Evolutionary conservation across 2,329 filamentous ascomycete species (phyloP).

Genomic region (Cladosporium sp.): DNA sequence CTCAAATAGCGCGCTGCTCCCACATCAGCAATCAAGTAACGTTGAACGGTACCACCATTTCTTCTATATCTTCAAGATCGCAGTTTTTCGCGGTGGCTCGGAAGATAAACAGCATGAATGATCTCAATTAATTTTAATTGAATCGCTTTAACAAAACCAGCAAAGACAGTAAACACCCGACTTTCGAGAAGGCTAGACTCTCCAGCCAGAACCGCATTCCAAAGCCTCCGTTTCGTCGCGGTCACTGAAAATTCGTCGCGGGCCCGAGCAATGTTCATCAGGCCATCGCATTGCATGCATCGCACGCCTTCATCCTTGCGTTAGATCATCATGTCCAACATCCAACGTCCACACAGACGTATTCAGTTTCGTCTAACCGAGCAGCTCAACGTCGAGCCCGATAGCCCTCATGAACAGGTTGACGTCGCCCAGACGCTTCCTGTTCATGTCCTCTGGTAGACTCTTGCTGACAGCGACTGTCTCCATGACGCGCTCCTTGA

Average conservation of each 20-base stretch:
- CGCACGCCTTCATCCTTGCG: neutral
- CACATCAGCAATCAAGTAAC: too few relatives aligned
- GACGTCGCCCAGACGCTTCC: slow-evolving; percentile 79
- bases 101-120: too few relatives aligned
- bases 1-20: too few relatives aligned
- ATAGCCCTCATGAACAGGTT: slow-evolving; percentile 99
- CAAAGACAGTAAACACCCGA: too few relatives aligned
- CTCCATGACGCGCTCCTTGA: slow-evolving; percentile 97
- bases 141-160: too few relatives aligned
- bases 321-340: neutral
- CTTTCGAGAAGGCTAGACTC: too few relatives aligned
- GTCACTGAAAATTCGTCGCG: neutral
- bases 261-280: slow-evolving; percentile 12
- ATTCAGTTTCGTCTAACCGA: slow-evolving; percentile 39
- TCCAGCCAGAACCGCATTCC: too few relatives aligned
- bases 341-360: neutral
- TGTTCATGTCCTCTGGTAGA: slow-evolving; percentile 77
- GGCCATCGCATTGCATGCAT: neutral
- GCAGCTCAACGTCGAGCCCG: slow-evolving; percentile 86
- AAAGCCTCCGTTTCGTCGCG: too few relatives aligned
- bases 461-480: slow-evolving; percentile 86
- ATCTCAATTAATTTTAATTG: too few relatives aligned
- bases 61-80: too few relatives aligned
- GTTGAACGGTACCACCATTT: too few relatives aligned
- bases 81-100: too few relatives aligned